Evolutionary conservation across 768 basidiomycete genomes (phyloP).

Genomic region (Lepiota brunneoincarnata): DNA sequence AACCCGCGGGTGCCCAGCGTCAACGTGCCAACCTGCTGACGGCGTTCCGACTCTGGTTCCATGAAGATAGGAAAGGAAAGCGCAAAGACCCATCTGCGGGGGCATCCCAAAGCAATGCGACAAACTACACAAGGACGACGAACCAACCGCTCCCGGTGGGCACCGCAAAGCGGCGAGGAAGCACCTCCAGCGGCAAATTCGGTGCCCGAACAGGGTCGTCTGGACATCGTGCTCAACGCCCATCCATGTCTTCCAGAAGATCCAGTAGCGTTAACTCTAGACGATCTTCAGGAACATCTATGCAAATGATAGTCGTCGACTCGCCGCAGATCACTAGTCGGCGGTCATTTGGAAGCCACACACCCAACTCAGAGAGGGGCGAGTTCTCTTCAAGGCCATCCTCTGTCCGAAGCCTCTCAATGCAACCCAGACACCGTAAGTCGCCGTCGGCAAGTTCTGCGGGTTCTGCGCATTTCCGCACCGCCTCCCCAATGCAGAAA

Average conservation of each 20-base stretch:
- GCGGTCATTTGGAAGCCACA: conserved; percentile 74
- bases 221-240: conserved; percentile 61
- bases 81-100: conserved; percentile 50
- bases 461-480: conserved; percentile 61
- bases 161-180: conserved; percentile 49
- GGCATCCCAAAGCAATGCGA: conserved; percentile 18
- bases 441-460: conserved; percentile 78
- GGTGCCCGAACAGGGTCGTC: conserved; percentile 13
- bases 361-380: conserved; percentile 84
- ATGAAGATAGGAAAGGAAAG: conserved; percentile 88
- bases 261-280: conserved; percentile 92
- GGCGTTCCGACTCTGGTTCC: conserved; percentile 89
- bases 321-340: conserved; percentile 63
- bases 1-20: conserved; percentile 29
- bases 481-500: conserved; percentile 77
- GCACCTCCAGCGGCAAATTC: conserved; percentile 33
- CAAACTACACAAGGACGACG: conserved; percentile 12
- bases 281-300: conserved; percentile 52
- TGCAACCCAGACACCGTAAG: conserved; percentile 64
- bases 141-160: neutral
- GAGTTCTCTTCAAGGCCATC: conserved; percentile 80
- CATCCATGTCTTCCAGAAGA: conserved; percentile 76
- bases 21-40: conserved; percentile 81
- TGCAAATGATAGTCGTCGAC: conserved; percentile 53
- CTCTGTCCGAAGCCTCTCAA: conserved; percentile 77